Conservation (phyloP, 2,329 filamentous ascomycete genomes). For the Fusarium brevicatenulatum region DNA sequence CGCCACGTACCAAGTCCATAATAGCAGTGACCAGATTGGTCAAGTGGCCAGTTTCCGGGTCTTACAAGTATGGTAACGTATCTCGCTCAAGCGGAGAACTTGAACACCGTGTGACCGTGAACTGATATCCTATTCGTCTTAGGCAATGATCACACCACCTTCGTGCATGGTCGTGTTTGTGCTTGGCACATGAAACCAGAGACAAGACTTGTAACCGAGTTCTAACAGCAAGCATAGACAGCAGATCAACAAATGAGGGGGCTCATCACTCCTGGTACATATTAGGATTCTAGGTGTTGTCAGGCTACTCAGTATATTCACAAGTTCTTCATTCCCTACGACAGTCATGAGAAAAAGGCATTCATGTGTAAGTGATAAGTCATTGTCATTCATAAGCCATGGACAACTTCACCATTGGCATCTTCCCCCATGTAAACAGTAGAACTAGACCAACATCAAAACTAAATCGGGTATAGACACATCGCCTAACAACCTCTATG, state of each 20-base stretch:
- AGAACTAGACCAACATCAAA: neutral
- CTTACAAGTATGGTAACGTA: neutral
- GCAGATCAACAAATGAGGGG: too few relatives aligned
- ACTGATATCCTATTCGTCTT: neutral
- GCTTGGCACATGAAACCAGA: neutral
- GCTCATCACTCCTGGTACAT: neutral
- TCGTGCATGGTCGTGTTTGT: neutral
- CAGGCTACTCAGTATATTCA: neutral
- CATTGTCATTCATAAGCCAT: neutral
- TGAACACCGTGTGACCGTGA: neutral
- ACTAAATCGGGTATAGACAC: slow-evolving; percentile 6
- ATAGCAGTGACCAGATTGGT: neutral
- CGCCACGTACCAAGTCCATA: neutral
- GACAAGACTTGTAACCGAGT: neutral
- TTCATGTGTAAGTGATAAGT: neutral
- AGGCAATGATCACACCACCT: neutral
- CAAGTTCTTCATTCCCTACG: neutral
- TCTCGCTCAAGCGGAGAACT: neutral
- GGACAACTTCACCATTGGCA: neutral
- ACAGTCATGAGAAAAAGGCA: neutral
- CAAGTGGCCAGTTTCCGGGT: neutral
- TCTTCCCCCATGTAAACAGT: neutral
- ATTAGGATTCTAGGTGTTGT: neutral
- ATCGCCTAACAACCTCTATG: neutral
- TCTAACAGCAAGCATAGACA: neutral